Evolutionary conservation across 108 stramenopile genomes (phyloP).

Genomic region (Mayamaea pseudoterrestris): DNA sequence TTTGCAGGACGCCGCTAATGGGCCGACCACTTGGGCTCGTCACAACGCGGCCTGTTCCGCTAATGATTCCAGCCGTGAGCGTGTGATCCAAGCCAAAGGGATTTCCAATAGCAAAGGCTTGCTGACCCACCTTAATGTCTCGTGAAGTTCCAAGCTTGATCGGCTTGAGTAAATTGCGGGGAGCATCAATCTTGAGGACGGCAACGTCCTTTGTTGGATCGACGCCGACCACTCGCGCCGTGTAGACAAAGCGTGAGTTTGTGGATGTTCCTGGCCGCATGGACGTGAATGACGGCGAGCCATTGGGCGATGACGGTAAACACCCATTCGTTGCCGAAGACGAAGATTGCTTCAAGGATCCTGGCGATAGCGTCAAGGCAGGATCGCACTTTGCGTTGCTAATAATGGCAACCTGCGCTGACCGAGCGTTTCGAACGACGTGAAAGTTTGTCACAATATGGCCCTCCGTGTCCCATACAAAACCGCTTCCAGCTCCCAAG

Average conservation of each 20-base stretch:
- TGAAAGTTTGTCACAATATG: constrained; percentile 77
- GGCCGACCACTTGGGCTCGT: constrained; percentile 81
- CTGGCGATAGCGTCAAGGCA: neutral
- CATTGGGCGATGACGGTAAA: neutral
- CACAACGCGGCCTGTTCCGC: constrained; percentile 69
- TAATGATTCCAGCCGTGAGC: constrained; percentile 58
- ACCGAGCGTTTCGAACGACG: constrained; percentile 73
- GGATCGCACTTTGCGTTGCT: neutral
- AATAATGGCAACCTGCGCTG: constrained; percentile 54
- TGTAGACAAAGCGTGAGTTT: constrained; percentile 43
- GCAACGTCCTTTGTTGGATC: constrained; percentile 93
- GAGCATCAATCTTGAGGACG: constrained; percentile 77
- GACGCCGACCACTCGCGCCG: constrained; percentile 71
- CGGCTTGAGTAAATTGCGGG: constrained; percentile 27
- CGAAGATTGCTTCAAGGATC: constrained; percentile 1
- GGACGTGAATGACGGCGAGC: constrained; percentile 1
- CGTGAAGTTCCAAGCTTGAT: constrained; percentile 46
- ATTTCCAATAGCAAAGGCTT: constrained; percentile 84
- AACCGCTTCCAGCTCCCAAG: constrained; percentile 75
- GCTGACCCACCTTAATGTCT: constrained; percentile 56
- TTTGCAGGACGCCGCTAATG: constrained; percentile 93
- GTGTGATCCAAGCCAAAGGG: constrained; percentile 94
- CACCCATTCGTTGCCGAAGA: constrained; percentile 14
- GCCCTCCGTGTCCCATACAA: constrained; percentile 80
- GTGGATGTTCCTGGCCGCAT: neutral